Evolutionary conservation across 2,329 filamentous ascomycete species (phyloP).

Genomic region (Orbilia brochopaga): DNA sequence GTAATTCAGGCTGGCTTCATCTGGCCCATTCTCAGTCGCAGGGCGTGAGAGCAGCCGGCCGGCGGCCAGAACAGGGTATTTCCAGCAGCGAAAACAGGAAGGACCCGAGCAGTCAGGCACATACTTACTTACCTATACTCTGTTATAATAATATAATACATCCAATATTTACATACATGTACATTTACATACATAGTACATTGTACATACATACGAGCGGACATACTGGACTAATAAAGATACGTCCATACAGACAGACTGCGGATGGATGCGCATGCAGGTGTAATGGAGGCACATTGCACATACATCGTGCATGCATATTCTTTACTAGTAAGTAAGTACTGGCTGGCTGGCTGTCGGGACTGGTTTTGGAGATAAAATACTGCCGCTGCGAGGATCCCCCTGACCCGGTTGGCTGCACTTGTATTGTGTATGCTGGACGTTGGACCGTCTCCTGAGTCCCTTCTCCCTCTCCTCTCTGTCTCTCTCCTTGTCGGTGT

Average conservation of each 20-base stretch:
- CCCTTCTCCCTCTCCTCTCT: conserved; percentile 40
- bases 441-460: conserved; percentile 25
- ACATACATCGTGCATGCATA: too few relatives aligned
- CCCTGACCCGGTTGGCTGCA: too few relatives aligned
- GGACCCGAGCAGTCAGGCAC: conserved; percentile 16
- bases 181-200: background rate
- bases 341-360: too few relatives aligned
- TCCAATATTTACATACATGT: background rate
- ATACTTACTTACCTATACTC: background rate
- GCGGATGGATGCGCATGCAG: too few relatives aligned
- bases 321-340: too few relatives aligned
- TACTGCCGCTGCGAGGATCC: too few relatives aligned
- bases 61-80: conserved; percentile 7
- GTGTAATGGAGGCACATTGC: too few relatives aligned
- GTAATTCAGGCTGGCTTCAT: background rate
- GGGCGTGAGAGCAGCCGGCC: conserved; percentile 1
- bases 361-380: too few relatives aligned
- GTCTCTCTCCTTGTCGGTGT: conserved; percentile 35
- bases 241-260: too few relatives aligned
- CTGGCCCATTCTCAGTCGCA: conserved; percentile 7
- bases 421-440: too few relatives aligned
- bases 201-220: background rate
- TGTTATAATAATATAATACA: conserved; percentile 3
- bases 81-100: conserved; percentile 34
- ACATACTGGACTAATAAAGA: too few relatives aligned